A percentile compares a stretch with the other conserved stretches of the same genome.
These are phyloP conservation scores for Elongisporangium undulatum DNA, from an alignment of 352 stramenopile species.

Conservation along the genomic window DNA sequence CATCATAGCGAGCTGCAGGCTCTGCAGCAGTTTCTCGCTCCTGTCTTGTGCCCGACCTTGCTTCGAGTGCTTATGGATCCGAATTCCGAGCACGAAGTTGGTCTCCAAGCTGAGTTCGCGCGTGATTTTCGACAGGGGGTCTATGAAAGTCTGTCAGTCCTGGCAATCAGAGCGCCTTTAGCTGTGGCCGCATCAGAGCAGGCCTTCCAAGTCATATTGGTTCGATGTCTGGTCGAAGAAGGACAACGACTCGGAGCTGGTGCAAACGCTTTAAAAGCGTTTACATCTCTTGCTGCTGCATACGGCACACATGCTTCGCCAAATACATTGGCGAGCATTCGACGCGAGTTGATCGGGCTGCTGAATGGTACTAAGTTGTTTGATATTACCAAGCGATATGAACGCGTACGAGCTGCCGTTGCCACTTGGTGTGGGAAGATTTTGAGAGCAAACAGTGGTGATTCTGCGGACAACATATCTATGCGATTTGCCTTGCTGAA, in stretches of 20 bases:
- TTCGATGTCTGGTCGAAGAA: slow-evolving; percentile 57
- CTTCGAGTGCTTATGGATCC: slow-evolving; percentile 58
- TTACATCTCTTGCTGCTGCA: slow-evolving; percentile 40
- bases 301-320: slow-evolving; percentile 24
- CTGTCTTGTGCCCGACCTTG: slow-evolving; percentile 65
- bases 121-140: slow-evolving; percentile 56
- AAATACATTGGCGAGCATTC: slow-evolving; percentile 32
- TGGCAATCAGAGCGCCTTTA: slow-evolving; percentile 30
- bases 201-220: slow-evolving; percentile 70
- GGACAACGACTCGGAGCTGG: slow-evolving; percentile 35
- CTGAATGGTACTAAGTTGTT: slow-evolving; percentile 59
- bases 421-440: slow-evolving; percentile 55
- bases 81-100: slow-evolving; percentile 31
- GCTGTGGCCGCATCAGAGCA: slow-evolving; percentile 52
- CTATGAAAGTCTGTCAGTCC: slow-evolving; percentile 49
- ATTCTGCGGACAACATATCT: slow-evolving; percentile 19
- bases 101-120: slow-evolving; percentile 45
- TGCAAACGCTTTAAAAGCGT: slow-evolving; percentile 59
- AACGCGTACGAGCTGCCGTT: slow-evolving; percentile 52
- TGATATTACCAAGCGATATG: slow-evolving; percentile 51
- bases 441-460: slow-evolving; percentile 5
- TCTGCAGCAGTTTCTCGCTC: slow-evolving; percentile 49
- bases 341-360: slow-evolving; percentile 44
- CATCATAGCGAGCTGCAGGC: slow-evolving; percentile 33
- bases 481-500: slow-evolving; percentile 64